Evolutionary conservation across 345 rosid species (phyloP), one percentile per base, ranked within the genome.

Genomic region (Acer campestre): DNA sequence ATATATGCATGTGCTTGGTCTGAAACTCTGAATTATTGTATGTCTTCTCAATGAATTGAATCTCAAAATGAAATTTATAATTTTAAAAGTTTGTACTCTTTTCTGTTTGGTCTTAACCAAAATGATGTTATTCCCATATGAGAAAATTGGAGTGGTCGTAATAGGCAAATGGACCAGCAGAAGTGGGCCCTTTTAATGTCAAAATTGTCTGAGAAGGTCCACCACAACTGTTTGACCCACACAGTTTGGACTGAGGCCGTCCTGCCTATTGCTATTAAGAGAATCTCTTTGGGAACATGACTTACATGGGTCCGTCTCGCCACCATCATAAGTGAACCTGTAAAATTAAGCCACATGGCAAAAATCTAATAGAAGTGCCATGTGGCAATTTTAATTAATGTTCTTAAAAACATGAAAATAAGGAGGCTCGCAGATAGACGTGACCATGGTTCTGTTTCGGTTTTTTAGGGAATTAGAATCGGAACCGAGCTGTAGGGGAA

Each of bases 171-270:
- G 79, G 70, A 17, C 38, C 67, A 20, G 31, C 42, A 29, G 9
- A 0, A 67, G 71, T 59, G 80, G 67, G 48, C 29, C 79, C 79
- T 6, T 5, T 35, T 3, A 38, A 23, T 27, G 70, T 74, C 77
- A 46, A 48, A 63, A 10, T 31, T 71, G 74, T 72, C 77, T 0
- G 64, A 35, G 75, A 1, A 73, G 74, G 61, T 35, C 80, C 56
- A 49, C 83, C 42, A 65, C 1, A 56, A 74, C 20, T 9, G 25
- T 53, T 70, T 62, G 80, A 68, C 78, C 71, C 78, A 68, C 75
- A 35, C 46, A 7, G 29, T 64, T 70, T 10, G 79, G 76, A 31
- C 58, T 27, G 58, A 49, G 35, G 48, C 80, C 77, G 65, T 76
- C 83, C 77, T 35, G 68, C 80, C 77, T 66, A 80, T 76, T 22